Evolutionary conservation across 2,329 filamentous ascomycete species (phyloP), one percentile per base, ranked within the genome.

Genomic region (Alternaria hordeiaustralica): DNA sequence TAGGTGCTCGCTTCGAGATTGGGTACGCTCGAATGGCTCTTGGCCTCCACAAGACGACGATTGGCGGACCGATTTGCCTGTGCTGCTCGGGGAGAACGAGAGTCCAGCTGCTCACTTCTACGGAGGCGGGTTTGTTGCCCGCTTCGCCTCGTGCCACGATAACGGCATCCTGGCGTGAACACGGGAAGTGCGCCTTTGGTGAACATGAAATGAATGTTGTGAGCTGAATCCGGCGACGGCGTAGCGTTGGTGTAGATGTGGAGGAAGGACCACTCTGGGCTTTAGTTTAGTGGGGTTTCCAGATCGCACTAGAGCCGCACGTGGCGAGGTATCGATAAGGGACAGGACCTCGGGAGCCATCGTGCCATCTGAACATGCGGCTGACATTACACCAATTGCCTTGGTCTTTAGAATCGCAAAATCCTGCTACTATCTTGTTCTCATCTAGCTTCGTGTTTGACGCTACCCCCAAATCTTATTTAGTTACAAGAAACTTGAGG

Each of bases 31-130:
- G 57, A 50, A 55, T 55, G 53, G 59, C 45, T 44, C 70, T 73
- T 72, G 70, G 69, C 70, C 53, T 55, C 60, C 59, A 49, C 61
- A 63, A 58, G 61, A 53, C 56, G 44, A 55, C 50, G 21, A 61
- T 21, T 54, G 33, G 51, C 71, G 70, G 70, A 63, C 69, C 67
- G 70, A 70, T 63, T 72, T 54, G 65, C 67, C 67, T 67, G 66
- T 53, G 23, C 33, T 56, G 43, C 21, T 33, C 58, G 60, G 60
- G 46, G 54, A 57, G 55, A 58, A 28, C 60, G 49, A 54, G 50
- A 23, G 3, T 25, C 30, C 18, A 30, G 26, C 18, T 36, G 47
- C 26, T 18, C 25, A 28, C 7, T n/a, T 44, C 12, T 20, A 23
- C 21, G 18, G 12, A 21, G 20, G 46, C 44, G 41, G 51, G 43